A percentile compares a stretch with the other conserved stretches of the same genome.
These are phyloP conservation scores for Papilionanthe hybrid DNA, from an alignment of 116 monocot species.

Conservation along the genomic window DNA sequence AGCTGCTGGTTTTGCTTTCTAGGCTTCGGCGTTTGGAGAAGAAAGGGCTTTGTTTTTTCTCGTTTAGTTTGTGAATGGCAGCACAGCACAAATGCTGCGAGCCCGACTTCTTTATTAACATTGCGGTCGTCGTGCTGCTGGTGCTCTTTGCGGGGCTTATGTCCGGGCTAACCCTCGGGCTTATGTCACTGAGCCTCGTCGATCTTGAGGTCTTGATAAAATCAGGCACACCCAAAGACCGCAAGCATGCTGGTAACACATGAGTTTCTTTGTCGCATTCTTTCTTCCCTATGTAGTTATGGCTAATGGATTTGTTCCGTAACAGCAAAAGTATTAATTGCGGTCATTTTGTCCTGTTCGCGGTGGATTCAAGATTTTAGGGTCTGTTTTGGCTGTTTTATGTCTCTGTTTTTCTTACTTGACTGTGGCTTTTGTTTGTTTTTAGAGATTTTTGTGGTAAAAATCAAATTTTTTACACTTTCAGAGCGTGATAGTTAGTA, in stretches of 20 bases:
- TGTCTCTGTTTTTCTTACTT: too few species aligned
- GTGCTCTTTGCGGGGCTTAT: conserved; percentile 93
- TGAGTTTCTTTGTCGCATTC: not conserved
- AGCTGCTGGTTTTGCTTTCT: not conserved
- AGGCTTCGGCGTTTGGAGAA: not conserved
- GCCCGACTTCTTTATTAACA: conserved; percentile 47
- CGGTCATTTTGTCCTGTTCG: not conserved
- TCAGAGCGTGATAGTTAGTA: too few species aligned
- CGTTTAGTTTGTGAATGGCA: conserved; percentile 22
- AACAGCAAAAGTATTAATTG: not conserved
- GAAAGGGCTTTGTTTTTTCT: not conserved
- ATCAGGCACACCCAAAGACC: conserved; percentile 69
- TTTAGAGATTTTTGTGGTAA: too few species aligned
- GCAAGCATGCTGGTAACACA: conserved; percentile 62
- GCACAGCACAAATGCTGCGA: conserved; percentile 72
- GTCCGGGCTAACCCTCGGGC: conserved; percentile 87
- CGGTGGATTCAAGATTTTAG: not conserved
- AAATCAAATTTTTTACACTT: too few species aligned
- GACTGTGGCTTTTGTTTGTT: too few species aligned
- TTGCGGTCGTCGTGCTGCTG: conserved; percentile 45
- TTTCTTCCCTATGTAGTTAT: not conserved
- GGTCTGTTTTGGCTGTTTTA: too few species aligned
- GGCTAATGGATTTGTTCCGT: conserved; percentile 1
- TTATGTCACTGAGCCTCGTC: conserved; percentile 92
- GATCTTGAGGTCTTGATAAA: conserved; percentile 88